phyloP scores from a whole-genome alignment of 768 basidiomycete genomes.

The Pleurotus platypus region DNA sequence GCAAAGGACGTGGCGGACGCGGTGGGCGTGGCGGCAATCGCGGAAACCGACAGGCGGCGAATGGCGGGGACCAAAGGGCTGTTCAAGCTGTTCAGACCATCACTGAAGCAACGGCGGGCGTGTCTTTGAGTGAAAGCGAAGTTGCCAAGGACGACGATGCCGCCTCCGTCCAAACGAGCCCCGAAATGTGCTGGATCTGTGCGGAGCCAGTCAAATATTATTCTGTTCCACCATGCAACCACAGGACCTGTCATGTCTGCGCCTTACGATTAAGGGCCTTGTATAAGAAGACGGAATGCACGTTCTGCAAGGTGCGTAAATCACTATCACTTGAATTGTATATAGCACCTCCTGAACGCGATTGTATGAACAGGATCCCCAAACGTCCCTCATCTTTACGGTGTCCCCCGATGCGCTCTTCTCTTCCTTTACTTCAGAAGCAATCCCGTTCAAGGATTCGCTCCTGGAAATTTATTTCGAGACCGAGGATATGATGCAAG shows the following conservation, averaged over 20 bases:
- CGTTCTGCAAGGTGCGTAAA: slow-evolving; percentile 86
- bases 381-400: slow-evolving; percentile 74
- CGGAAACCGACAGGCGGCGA: background rate
- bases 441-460: slow-evolving; percentile 61
- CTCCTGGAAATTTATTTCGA: slow-evolving; percentile 85
- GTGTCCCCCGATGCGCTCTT: slow-evolving; percentile 58
- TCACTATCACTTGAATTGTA: background rate
- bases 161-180: slow-evolving; percentile 11
- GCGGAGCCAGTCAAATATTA: slow-evolving; percentile 92
- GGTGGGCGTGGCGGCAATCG: background rate
- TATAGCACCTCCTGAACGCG: background rate
- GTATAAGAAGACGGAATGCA: slow-evolving; percentile 92
- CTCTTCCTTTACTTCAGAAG: slow-evolving; percentile 50
- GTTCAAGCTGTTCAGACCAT: background rate
- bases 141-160: slow-evolving; percentile 28
- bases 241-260: slow-evolving; percentile 94
- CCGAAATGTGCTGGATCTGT: slow-evolving; percentile 81
- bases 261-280: slow-evolving; percentile 82
- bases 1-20: background rate
- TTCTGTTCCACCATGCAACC: slow-evolving; percentile 86
- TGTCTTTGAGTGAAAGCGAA: background rate
- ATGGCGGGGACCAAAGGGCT: background rate
- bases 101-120: background rate
- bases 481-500: slow-evolving; percentile 92
- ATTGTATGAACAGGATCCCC: slow-evolving; percentile 52